These are phyloP conservation scores for Acer yangbiense DNA, from an alignment of 345 rosid species.

Conservation along the genomic window DNA sequence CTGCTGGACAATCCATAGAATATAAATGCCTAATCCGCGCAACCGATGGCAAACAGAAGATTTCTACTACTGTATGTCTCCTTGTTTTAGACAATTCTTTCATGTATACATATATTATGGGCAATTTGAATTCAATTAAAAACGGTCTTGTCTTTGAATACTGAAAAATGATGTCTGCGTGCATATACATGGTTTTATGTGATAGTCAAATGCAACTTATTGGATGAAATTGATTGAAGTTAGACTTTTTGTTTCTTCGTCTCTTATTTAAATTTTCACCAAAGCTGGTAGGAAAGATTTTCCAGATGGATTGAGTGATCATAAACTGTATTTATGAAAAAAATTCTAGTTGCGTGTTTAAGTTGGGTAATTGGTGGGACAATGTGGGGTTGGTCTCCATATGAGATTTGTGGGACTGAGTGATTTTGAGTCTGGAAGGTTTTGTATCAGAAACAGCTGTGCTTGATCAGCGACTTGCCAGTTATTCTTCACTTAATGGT, in stretches of 20 bases:
- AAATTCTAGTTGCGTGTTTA: background rate
- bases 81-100: background rate
- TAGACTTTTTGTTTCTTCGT: background rate
- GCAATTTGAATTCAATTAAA: background rate
- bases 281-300: background rate
- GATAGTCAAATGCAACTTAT: background rate
- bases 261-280: background rate
- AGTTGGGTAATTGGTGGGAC: background rate
- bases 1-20: conserved; percentile 63
- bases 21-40: conserved; percentile 92
- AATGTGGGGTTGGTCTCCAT: background rate
- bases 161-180: background rate
- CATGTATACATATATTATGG: background rate
- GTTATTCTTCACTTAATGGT: background rate
- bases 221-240: background rate
- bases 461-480: background rate
- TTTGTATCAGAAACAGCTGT: background rate
- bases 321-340: background rate
- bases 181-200: background rate
- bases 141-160: background rate
- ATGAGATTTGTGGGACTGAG: background rate
- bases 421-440: background rate
- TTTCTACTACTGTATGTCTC: conserved; percentile 74
- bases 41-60: conserved; percentile 74
- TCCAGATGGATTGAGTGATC: background rate